Evolutionary conservation across 495 filamentous ascomycete species (phyloP), one percentile per base, ranked within the genome.

Genomic region (Lasiosphaeriaceae sp.): DNA sequence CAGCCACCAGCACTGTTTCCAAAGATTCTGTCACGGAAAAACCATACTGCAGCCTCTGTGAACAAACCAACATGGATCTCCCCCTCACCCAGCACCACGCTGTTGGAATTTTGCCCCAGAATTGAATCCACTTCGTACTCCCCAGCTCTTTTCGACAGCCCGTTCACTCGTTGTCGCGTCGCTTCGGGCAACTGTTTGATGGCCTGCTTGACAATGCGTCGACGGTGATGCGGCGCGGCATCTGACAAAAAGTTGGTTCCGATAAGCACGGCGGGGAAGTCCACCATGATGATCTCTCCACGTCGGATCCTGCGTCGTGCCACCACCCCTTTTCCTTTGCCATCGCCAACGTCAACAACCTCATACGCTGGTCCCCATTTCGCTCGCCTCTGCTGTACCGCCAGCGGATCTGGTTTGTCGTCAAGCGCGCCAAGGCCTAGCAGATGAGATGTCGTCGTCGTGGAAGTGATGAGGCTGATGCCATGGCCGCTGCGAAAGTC

Each of bases 231-330:
- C 47, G 68, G 63, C 39, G 64, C 67, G 2, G 66, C 56, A 0
- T 62, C 56, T 6, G 53, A 57, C n/a, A 75, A 57, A 34, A 77
- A 74, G 7, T 57, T 47, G 14, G 71, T 57, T 12, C 67, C 59
- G 7, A 76, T 52, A 9, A 77, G 37, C 3, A 78, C 5, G 0
- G 69, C 57, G 5, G 74, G 74, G 37, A 63, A 57, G 43, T 77
- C 74, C 14, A 65, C 60, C 68, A 78, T 71, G 46, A 78, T 55
- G 50, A 67, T 66, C 44, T 76, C 72, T 0, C 72, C 64, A 2
- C 65, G 58, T 8, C 57, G 54, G 47, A 78, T 74, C n/a, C 14
- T 55, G 0, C 71, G 66, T 2, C 43, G 65, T 3, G 75, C 72
- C 0, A 76, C 54, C 2, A 73, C 56, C 2, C 75, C 74, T 24